Conservation (phyloP, 352 stramenopile species). For the Saprolegnia parasitica region DNA sequence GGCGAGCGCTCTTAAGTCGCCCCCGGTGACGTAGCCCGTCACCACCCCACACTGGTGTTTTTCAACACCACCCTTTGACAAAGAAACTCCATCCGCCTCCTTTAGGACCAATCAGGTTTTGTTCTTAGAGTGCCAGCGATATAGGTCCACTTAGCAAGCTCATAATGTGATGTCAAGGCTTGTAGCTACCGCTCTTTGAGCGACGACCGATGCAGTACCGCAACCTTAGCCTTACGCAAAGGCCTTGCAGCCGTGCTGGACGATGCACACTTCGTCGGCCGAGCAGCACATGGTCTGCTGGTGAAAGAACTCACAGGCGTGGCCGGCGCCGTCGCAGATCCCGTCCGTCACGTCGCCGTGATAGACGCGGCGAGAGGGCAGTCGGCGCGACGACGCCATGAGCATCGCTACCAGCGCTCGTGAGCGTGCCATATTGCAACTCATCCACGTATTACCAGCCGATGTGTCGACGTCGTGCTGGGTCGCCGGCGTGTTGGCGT, state of each 20-base stretch:
- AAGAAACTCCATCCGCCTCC: constrained; percentile 34
- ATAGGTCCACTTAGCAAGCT: no score
- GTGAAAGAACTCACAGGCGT: not conserved
- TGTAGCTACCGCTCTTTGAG: not conserved
- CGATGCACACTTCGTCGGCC: constrained; percentile 6
- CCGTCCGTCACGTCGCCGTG: not conserved
- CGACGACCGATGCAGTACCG: not conserved
- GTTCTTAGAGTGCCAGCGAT: not conserved
- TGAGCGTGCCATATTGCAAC: not conserved
- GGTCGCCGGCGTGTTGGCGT: constrained; percentile 6
- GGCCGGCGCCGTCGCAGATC: not conserved
- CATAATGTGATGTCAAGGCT: no score
- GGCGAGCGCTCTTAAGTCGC: constrained; percentile 74
- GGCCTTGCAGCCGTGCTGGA: constrained; percentile 7
- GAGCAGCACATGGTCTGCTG: constrained; percentile 4
- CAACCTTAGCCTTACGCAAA: not conserved
- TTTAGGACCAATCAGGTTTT: not conserved
- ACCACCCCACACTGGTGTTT: constrained; percentile 57
- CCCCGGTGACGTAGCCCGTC: constrained; percentile 13
- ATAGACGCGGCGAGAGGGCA: constrained; percentile 2
- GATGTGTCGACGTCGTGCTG: not conserved
- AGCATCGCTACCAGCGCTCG: not conserved
- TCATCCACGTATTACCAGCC: not conserved
- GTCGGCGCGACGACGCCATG: not conserved
- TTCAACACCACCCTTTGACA: constrained; percentile 73